phyloP scores from a whole-genome alignment of 2,329 filamentous ascomycete genomes.

The Conoideocrella luteorostrata region DNA sequence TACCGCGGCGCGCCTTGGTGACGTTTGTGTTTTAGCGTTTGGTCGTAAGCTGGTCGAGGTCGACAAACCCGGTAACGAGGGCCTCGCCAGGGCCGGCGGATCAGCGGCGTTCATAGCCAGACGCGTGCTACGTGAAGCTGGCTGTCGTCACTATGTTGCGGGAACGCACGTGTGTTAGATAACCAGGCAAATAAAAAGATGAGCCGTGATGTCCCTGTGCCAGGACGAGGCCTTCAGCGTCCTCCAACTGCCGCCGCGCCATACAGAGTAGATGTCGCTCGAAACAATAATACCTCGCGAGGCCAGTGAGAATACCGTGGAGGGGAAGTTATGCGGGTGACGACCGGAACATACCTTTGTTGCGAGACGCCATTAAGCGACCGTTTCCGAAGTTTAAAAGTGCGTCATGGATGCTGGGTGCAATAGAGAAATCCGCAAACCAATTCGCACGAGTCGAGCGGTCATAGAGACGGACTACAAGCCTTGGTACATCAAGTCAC shows the following conservation, averaged over 20 bases:
- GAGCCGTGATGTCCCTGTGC: background rate
- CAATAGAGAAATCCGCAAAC: no score
- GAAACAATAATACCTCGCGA: no score
- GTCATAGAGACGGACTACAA: background rate
- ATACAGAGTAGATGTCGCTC: no score
- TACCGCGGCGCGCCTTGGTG: conserved; percentile 3
- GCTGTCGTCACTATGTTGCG: conserved; percentile 2
- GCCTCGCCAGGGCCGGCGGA: conserved; percentile 12
- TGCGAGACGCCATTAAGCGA: conserved; percentile 6
- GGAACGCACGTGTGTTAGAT: background rate
- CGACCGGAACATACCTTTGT: background rate
- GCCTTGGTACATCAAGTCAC: background rate
- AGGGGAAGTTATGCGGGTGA: no score
- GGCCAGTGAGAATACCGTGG: no score
- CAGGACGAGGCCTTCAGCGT: no score
- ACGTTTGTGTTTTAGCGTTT: conserved; percentile 5
- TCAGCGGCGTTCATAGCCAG: conserved; percentile 17
- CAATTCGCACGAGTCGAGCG: background rate
- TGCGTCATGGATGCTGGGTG: conserved; percentile 1
- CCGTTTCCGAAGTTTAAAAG: background rate
- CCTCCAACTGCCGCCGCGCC: no score
- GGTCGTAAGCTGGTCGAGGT: background rate
- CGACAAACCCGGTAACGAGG: conserved; percentile 9
- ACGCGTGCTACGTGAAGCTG: conserved; percentile 6
- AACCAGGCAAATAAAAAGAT: background rate